phyloP scores from a whole-genome alignment of 352 stramenopile species.

The Phytophthora fragariaefolia region DNA sequence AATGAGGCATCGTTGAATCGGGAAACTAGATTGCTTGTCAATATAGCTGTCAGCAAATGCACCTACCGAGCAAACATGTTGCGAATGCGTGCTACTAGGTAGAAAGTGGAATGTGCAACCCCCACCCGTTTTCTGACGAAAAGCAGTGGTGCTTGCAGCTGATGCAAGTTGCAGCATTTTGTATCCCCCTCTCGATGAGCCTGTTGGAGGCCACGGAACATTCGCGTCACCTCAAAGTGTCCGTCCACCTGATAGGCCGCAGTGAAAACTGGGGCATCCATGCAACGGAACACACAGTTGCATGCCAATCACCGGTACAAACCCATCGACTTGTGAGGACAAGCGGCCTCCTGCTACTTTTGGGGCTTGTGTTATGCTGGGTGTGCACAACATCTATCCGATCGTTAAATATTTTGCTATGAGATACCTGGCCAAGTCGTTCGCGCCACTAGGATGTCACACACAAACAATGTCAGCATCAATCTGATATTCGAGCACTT shows the following conservation, averaged over 20 bases:
- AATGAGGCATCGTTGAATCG: no score
- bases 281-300: neutral
- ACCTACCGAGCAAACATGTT: conserved; percentile 27
- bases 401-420: conserved; percentile 85
- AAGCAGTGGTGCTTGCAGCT: neutral
- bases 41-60: no score
- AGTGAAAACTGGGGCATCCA: neutral
- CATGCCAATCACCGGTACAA: neutral
- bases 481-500: neutral
- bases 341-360: no score
- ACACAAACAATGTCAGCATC: conserved; percentile 5
- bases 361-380: neutral
- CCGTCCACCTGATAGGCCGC: neutral
- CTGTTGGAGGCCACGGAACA: neutral
- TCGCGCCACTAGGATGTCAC: conserved; percentile 54
- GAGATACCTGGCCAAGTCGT: conserved; percentile 79
- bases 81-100: conserved; percentile 3
- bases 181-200: neutral
- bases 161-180: neutral
- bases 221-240: neutral
- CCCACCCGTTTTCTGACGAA: neutral
- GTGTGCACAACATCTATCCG: no score
- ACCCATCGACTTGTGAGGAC: no score
- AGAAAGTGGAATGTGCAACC: conserved; percentile 20
- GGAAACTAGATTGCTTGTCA: no score